Conservation (phyloP, 148 eudicot species). For the Spergularia bocconei region DNA sequence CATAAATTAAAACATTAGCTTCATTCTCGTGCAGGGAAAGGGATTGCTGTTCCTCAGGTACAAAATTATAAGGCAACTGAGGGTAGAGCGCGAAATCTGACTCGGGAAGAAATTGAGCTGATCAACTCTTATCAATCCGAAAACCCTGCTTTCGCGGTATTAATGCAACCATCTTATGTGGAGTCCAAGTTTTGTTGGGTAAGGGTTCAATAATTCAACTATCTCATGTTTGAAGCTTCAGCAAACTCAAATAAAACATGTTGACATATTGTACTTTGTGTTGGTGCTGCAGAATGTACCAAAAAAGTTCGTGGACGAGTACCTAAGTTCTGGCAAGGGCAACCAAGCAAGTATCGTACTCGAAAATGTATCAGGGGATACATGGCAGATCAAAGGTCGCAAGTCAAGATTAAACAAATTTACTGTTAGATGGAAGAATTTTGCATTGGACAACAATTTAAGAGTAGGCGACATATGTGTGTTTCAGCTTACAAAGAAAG, state of each 20-base stretch:
- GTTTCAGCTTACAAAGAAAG: slow-evolving; percentile 9
- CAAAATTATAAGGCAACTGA: not conserved
- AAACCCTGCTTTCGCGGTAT: slow-evolving; percentile 5
- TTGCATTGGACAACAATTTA: slow-evolving; percentile 1
- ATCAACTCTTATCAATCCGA: not conserved
- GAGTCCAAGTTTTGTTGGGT: not conserved
- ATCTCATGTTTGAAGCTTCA: too few relatives aligned
- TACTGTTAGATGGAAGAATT: not conserved
- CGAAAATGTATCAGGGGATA: not conserved
- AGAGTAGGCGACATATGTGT: slow-evolving; percentile 14
- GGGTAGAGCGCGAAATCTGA: not conserved
- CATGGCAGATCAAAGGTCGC: not conserved
- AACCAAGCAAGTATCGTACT: not conserved
- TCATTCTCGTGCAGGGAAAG: not conserved
- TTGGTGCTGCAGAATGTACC: slow-evolving; percentile 14
- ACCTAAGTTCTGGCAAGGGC: not conserved
- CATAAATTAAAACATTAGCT: too few relatives aligned
- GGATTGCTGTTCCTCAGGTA: not conserved
- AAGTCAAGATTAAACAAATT: not conserved
- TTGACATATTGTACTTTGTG: too few relatives aligned
- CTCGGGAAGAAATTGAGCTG: not conserved
- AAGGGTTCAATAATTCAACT: too few relatives aligned
- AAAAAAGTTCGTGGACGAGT: not conserved
- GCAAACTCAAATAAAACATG: too few relatives aligned
- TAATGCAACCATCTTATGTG: slow-evolving; percentile 8